These are phyloP conservation scores for Tremellales sp. DNA, from an alignment of 1,284 basidiomycete species.

Conservation along the genomic window DNA sequence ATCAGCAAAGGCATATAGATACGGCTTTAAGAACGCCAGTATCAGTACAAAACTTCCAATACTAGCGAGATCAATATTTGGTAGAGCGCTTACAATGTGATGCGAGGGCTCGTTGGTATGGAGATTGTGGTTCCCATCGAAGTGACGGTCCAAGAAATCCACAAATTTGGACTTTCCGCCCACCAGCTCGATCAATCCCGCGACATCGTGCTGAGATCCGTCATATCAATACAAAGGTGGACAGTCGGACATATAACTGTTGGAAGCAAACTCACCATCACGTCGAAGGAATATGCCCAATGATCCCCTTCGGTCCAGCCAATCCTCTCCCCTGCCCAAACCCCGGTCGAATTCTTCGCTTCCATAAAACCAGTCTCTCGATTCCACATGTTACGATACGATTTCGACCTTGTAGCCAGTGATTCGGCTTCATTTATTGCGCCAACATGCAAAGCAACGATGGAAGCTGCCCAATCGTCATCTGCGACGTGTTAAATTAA, in stretches of 20 bases:
- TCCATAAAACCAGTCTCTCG: constrained; percentile 73
- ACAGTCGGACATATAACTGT: neutral
- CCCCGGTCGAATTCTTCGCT: constrained; percentile 63
- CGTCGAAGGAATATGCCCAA: constrained; percentile 76
- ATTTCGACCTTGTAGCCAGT: constrained; percentile 58
- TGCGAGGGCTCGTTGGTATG: constrained; percentile 69
- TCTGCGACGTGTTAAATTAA: constrained; percentile 51
- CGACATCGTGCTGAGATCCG: constrained; percentile 54
- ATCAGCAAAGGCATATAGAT: constrained; percentile 68
- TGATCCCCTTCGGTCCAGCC: constrained; percentile 82
- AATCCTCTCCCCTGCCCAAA: constrained; percentile 64
- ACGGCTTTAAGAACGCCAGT: constrained; percentile 51
- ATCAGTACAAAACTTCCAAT: neutral
- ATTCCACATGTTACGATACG: constrained; percentile 65
- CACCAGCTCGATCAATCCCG: constrained; percentile 59
- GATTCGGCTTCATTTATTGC: constrained; percentile 55
- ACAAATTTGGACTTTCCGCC: constrained; percentile 66
- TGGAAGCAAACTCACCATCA: constrained; percentile 42
- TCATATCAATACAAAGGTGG: neutral
- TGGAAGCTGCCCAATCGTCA: constrained; percentile 69
- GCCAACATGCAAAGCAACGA: constrained; percentile 57
- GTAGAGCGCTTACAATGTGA: constrained; percentile 31
- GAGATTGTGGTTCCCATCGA: constrained; percentile 73
- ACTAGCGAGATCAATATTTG: neutral
- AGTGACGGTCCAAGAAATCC: constrained; percentile 68